A percentile compares a stretch with the other conserved stretches of the same genome.
Evolutionary conservation across 371 early-diverging fungal genomes (phyloP).

Genomic region (Umbelopsis sp.): DNA sequence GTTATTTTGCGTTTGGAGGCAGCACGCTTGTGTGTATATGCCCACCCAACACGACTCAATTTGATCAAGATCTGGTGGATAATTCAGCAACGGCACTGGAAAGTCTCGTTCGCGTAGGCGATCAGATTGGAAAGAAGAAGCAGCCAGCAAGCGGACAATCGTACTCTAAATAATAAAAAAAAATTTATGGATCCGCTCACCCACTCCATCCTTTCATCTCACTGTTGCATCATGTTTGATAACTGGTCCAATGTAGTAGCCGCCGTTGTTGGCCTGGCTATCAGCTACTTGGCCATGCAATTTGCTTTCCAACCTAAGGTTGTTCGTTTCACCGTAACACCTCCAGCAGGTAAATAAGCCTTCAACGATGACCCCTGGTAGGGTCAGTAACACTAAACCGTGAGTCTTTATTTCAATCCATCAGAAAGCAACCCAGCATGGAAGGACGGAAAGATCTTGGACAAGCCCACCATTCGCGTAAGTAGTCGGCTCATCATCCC

Average conservation of each 20-base stretch:
- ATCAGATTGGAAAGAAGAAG: slow-evolving; percentile 1
- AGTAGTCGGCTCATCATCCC: slow-evolving; percentile 16
- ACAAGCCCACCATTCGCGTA: slow-evolving; percentile 62
- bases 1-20: slow-evolving; percentile 85
- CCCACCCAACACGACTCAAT: slow-evolving; percentile 60
- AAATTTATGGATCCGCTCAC: background rate
- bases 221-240: slow-evolving; percentile 1
- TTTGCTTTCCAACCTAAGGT: slow-evolving; percentile 38
- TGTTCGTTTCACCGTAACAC: slow-evolving; percentile 38
- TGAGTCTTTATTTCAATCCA: background rate
- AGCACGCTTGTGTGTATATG: slow-evolving; percentile 79
- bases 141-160: background rate
- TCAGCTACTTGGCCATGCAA: slow-evolving; percentile 35
- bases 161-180: background rate
- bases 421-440: slow-evolving; percentile 52
- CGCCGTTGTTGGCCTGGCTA: background rate
- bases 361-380: no score
- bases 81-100: slow-evolving; percentile 61
- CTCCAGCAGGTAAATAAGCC: slow-evolving; percentile 40
- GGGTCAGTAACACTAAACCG: slow-evolving; percentile 2
- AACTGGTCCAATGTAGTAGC: background rate
- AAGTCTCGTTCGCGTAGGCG: slow-evolving; percentile 38
- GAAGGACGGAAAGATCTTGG: slow-evolving; percentile 56
- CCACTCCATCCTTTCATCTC: background rate
- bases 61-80: slow-evolving; percentile 70